A percentile compares a stretch with the other conserved stretches of the same genome.
These are phyloP conservation scores for Bolboschoenus planiculmis DNA, from an alignment of 176 grass and related monocot genomes.

Conservation along the genomic window DNA sequence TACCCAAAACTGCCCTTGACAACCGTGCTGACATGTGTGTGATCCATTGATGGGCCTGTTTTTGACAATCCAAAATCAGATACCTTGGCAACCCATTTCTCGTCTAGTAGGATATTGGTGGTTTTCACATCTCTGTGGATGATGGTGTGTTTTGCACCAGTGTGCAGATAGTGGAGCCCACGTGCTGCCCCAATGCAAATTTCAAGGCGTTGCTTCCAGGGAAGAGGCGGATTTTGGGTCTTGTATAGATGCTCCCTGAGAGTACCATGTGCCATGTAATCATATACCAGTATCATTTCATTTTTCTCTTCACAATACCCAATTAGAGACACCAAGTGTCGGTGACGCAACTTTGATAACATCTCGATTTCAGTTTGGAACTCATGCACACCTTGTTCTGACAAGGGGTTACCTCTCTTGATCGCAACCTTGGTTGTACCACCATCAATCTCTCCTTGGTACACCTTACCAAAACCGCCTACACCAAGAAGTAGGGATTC, in stretches of 20 bases:
- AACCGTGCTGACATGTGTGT: constrained; percentile 96
- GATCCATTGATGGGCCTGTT: constrained; percentile 77
- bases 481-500: constrained; percentile 78
- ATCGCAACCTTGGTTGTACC: constrained; percentile 80
- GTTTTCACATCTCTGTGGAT: constrained; percentile 98
- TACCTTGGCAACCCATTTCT: constrained; percentile 96
- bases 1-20: constrained; percentile 98
- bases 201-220: constrained; percentile 82
- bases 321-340: constrained; percentile 81
- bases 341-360: constrained; percentile 85
- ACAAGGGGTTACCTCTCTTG: constrained; percentile 81
- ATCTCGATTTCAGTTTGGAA: constrained; percentile 95
- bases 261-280: constrained; percentile 90
- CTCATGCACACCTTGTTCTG: constrained; percentile 88
- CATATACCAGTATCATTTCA: constrained; percentile 89
- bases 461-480: constrained; percentile 91
- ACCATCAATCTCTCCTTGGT: constrained; percentile 59
- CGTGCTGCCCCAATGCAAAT: constrained; percentile 94
- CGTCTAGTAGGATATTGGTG: constrained; percentile 89
- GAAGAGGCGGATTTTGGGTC: constrained; percentile 78
- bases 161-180: constrained; percentile 92
- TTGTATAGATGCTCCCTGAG: constrained; percentile 95
- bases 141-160: constrained; percentile 88
- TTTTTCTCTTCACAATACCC: constrained; percentile 90
- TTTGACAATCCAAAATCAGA: constrained; percentile 97